phyloP scores from a whole-genome alignment of 192 early-diverging fungal species.

The Helicostylum pulchrum region DNA sequence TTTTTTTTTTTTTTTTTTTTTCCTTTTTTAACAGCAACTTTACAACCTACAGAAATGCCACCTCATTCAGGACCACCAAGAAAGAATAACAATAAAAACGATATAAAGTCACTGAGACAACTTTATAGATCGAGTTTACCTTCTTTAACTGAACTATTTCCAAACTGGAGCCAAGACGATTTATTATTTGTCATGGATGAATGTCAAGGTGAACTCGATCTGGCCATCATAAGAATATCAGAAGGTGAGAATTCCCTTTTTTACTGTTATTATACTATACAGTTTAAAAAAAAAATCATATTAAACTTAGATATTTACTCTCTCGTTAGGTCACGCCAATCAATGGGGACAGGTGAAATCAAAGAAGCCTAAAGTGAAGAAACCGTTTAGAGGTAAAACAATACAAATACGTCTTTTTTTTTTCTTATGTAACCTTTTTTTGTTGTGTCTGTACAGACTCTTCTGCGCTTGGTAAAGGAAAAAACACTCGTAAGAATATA shows the following conservation, averaged over 20 bases:
- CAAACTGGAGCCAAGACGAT: slow-evolving; percentile 87
- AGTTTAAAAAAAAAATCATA: background rate
- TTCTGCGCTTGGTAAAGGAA: no score
- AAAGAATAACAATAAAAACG: slow-evolving; percentile 34
- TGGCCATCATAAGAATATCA: slow-evolving; percentile 74
- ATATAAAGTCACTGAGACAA: slow-evolving; percentile 58
- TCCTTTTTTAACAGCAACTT: background rate
- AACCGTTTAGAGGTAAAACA: slow-evolving; percentile 6
- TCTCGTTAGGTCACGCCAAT: slow-evolving; percentile 29
- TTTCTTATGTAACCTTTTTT: no score
- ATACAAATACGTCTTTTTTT: background rate
- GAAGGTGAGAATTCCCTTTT: slow-evolving; percentile 61
- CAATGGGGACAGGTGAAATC: slow-evolving; percentile 35
- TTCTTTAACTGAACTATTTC: slow-evolving; percentile 67
- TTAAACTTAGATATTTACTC: background rate
- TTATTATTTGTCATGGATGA: slow-evolving; percentile 83
- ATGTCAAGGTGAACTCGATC: slow-evolving; percentile 79
- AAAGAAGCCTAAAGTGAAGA: slow-evolving; percentile 27
- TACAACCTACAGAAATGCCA: slow-evolving; percentile 8
- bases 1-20: background rate
- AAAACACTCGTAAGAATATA: no score
- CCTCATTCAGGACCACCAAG: slow-evolving; percentile 17
- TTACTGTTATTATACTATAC: background rate
- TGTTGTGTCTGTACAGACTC: no score
- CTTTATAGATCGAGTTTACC: slow-evolving; percentile 60